A percentile compares a stretch with the other conserved stretches of the same genome.
phyloP scores from a whole-genome alignment of 2,329 filamentous ascomycete genomes.

The Epichloe sp. region DNA sequence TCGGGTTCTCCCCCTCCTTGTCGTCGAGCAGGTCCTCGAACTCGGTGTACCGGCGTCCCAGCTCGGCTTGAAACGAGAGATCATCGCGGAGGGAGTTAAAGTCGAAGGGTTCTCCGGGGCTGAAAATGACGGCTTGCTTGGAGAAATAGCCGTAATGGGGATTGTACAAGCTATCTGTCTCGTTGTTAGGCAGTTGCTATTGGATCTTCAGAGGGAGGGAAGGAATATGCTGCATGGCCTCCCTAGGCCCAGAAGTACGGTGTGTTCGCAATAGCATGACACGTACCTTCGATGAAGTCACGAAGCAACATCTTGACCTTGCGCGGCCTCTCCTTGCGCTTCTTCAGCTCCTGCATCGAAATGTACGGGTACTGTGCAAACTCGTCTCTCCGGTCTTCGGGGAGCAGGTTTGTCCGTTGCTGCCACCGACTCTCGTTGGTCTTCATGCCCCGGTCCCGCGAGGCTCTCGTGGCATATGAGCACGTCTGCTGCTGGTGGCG shows the following conservation, averaged over 20 bases:
- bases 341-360: constrained; percentile 65
- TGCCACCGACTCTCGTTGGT: constrained; percentile 67
- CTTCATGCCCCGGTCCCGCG: constrained; percentile 27
- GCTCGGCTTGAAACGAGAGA: constrained; percentile 63
- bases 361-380: constrained; percentile 74
- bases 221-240: too few species aligned
- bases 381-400: constrained; percentile 66
- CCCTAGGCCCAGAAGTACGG: too few species aligned
- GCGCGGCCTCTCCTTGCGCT: constrained; percentile 60
- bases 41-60: constrained; percentile 69
- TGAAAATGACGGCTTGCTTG: constrained; percentile 93
- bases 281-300: constrained; percentile 85
- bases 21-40: constrained; percentile 84
- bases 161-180: constrained; percentile 79
- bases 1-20: constrained; percentile 48
- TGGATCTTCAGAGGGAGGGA: too few species aligned
- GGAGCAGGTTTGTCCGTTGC: constrained; percentile 63
- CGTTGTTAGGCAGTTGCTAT: constrained; percentile 7
- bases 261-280: background rate
- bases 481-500: constrained; percentile 8
- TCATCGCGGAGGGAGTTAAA: constrained; percentile 75
- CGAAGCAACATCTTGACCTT: constrained; percentile 93
- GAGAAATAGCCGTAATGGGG: constrained; percentile 93
- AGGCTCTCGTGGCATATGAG: constrained; percentile 17
- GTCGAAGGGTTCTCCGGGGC: constrained; percentile 78